A percentile compares a stretch with the other conserved stretches of the same genome.
These are phyloP conservation scores for Ophiostoma novo-ulmi DNA, from an alignment of 2,329 filamentous ascomycete species.

Conservation along the genomic window DNA sequence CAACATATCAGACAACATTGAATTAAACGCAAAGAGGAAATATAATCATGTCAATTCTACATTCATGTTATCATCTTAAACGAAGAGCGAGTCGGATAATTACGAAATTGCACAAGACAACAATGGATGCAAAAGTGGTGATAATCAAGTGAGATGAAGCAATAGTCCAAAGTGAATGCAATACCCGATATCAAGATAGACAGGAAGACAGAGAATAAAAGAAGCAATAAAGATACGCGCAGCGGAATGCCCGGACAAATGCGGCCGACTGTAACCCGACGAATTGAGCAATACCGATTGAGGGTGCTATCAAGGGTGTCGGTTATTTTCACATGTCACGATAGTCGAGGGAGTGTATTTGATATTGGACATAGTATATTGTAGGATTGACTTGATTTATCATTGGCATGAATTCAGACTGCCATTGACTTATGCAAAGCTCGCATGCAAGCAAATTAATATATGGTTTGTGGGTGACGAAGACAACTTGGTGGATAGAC, in stretches of 20 bases:
- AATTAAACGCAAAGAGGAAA: background rate
- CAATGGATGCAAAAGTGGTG: background rate
- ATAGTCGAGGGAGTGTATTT: background rate
- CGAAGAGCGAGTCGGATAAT: slow-evolving; percentile 4
- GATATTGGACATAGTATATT: background rate
- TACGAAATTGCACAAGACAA: background rate
- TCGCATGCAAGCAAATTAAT: background rate
- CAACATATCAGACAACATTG: background rate
- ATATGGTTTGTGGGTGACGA: background rate
- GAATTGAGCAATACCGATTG: background rate
- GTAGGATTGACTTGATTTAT: background rate
- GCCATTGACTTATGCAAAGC: background rate
- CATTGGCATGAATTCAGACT: background rate
- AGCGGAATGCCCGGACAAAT: background rate
- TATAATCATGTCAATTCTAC: background rate
- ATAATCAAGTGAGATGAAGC: background rate
- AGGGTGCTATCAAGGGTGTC: background rate
- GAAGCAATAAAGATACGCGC: background rate
- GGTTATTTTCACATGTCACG: background rate
- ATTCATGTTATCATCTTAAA: background rate
- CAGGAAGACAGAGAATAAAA: background rate
- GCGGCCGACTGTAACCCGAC: background rate
- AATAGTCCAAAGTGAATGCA: background rate
- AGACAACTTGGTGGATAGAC: background rate
- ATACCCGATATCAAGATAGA: background rate